A percentile compares a stretch with the other conserved stretches of the same genome.
Evolutionary conservation across 2,329 filamentous ascomycete genomes (phyloP).

Genomic region (Cladosporium sp.): DNA sequence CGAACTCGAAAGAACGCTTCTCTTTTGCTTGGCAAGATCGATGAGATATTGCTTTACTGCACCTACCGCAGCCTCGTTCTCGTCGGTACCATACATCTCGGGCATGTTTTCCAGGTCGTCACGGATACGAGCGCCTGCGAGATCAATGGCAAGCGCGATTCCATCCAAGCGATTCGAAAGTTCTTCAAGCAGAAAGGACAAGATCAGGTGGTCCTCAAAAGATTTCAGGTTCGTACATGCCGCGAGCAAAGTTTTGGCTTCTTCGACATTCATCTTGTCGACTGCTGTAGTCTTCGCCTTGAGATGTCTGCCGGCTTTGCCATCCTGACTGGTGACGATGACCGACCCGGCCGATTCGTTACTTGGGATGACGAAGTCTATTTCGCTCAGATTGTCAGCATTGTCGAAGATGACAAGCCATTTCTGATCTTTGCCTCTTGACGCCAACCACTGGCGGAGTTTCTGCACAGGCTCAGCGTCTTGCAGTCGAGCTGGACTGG

Average conservation of each 20-base stretch:
- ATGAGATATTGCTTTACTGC: not conserved
- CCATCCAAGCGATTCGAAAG: not conserved
- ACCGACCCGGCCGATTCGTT: not conserved
- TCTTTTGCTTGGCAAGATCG: not conserved
- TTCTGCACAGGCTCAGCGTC: not conserved
- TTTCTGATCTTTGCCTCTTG: not conserved
- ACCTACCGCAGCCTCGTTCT: too few species aligned
- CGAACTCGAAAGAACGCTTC: not conserved
- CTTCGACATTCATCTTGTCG: not conserved
- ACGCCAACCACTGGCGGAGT: not conserved
- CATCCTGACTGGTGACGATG: not conserved
- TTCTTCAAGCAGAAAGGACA: not conserved
- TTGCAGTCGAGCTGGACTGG: not conserved
- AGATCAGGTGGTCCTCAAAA: not conserved
- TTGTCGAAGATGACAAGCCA: slow-evolving; percentile 1
- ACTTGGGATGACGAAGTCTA: not conserved
- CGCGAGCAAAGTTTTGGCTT: not conserved
- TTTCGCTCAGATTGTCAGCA: not conserved
- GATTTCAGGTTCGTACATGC: not conserved
- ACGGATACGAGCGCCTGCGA: not conserved
- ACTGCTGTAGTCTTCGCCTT: not conserved
- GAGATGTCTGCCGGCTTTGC: not conserved
- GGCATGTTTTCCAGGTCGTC: not conserved
- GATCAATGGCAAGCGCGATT: not conserved
- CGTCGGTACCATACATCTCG: not conserved